Percentiles rank a stretch among this genome's conserved stretches.
phyloP scores from a whole-genome alignment of 495 filamentous ascomycete genomes.

The Hypoxylon rickii region DNA sequence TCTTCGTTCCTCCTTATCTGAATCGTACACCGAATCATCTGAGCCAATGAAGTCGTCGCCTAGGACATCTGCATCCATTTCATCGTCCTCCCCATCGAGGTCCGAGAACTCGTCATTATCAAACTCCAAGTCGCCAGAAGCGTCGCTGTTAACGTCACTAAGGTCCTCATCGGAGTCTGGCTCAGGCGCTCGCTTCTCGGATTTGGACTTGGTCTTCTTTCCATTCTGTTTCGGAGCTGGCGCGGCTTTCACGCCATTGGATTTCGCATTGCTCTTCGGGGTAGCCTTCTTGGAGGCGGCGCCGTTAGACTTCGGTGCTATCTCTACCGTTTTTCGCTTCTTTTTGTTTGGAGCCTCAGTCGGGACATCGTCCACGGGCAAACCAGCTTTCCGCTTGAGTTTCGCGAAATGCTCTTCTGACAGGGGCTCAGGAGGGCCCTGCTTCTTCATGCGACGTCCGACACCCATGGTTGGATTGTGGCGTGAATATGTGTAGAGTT shows the following conservation, averaged over 20 bases:
- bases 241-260: slow-evolving; percentile 41
- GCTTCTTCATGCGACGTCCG: slow-evolving; percentile 92
- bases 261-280: slow-evolving; percentile 44
- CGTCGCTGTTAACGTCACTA: slow-evolving; percentile 52
- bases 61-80: slow-evolving; percentile 42
- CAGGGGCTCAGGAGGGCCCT: slow-evolving; percentile 81
- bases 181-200: slow-evolving; percentile 51
- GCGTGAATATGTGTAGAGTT: background rate
- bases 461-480: slow-evolving; percentile 70
- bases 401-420: slow-evolving; percentile 78
- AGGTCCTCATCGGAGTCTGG: slow-evolving; percentile 59
- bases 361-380: slow-evolving; percentile 52
- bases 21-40: slow-evolving; percentile 73
- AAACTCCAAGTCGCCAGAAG: slow-evolving; percentile 59
- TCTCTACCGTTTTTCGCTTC: slow-evolving; percentile 66
- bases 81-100: slow-evolving; percentile 45
- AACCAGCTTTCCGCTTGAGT: slow-evolving; percentile 74
- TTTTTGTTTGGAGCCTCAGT: slow-evolving; percentile 58
- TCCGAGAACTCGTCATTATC: slow-evolving; percentile 54
- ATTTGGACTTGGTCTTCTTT: slow-evolving; percentile 52
- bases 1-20: slow-evolving; percentile 65
- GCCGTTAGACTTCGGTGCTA: slow-evolving; percentile 50
- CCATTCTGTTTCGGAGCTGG: slow-evolving; percentile 38
- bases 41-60: slow-evolving; percentile 63
- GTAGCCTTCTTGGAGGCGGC: slow-evolving; percentile 19